Evolutionary conservation across 306 rosid species (phyloP), one percentile per base, ranked within the genome.

Genomic region (Benincasa hispida): DNA sequence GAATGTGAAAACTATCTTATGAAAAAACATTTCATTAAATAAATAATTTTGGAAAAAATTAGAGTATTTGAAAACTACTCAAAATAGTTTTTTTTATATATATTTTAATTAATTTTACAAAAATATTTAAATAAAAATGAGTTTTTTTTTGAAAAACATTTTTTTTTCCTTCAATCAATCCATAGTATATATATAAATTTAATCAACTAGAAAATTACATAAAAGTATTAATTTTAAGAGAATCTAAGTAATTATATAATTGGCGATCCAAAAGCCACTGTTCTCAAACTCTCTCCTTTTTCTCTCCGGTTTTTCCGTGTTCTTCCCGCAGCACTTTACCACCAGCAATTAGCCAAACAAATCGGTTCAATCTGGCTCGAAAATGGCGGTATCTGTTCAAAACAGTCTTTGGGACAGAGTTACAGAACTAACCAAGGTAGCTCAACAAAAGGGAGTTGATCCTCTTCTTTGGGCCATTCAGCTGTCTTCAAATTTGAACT

Each of bases 401-500:
- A 18, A 21, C 61, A 61, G 84, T 56, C 24, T 81, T 34, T 88
- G 93, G 90, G 90, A 85, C 77, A 83, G 85, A 19, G 93, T 89
- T 72, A 79, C 81, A 50, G 91, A 90, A 82, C 77, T 88, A 32
- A 94, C 91, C 11, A 87, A 84, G 80, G 90, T 67, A 73, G 97
- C 98, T 42, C 98, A 94, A 85, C 87, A 81, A 76, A 87, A 90
- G 79, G 93, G 92, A 11, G 78, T 86, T 63, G 97, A 94, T 78
- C 98, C 99, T 80, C 83, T 90, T 79, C 83, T 57, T 21, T 94
- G 99, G 99, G 99, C 94, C 2, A 59, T 91, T 67, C 90, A 90
- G 79, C 77, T 92, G 78, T 86, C 92, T 55, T 88, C 99, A 10
- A 86, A 74, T 72, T 82, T 94, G 87, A 88, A 77, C 78, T 88